Conservation (phyloP, 1,284 basidiomycete genomes). For the Papiliotrema laurentii region DNA sequence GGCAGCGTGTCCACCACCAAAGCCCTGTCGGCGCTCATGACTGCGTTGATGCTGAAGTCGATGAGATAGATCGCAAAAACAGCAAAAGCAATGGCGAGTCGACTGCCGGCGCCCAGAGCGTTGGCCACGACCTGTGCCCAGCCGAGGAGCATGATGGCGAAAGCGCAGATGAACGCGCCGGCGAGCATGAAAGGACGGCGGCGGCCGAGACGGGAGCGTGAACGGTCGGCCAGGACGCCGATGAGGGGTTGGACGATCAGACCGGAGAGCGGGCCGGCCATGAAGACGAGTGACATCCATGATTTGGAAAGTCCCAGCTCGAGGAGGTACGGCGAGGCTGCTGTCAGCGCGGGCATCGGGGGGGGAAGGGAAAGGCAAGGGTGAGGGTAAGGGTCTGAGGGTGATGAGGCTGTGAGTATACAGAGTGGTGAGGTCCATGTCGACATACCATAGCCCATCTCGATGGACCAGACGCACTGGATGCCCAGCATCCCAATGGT, state of each 20-base stretch:
- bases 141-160: slow-evolving; percentile 76
- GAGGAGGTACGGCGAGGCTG: slow-evolving; percentile 84
- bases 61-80: slow-evolving; percentile 81
- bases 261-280: slow-evolving; percentile 89
- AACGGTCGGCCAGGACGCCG: slow-evolving; percentile 77
- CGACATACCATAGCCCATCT: slow-evolving; percentile 76
- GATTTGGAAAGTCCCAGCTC: slow-evolving; percentile 85
- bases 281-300: slow-evolving; percentile 82
- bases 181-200: slow-evolving; percentile 79
- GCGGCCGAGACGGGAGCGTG: slow-evolving; percentile 76
- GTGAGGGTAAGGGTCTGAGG: not conserved
- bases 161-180: slow-evolving; percentile 62
- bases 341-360: not conserved
- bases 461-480: slow-evolving; percentile 78
- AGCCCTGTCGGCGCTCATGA: slow-evolving; percentile 50
- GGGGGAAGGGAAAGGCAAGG: too few relatives aligned
- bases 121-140: slow-evolving; percentile 72
- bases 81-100: slow-evolving; percentile 62
- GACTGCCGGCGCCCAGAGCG: slow-evolving; percentile 52
- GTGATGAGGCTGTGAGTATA: not conserved
- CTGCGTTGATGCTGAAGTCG: slow-evolving; percentile 87
- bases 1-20: slow-evolving; percentile 53
- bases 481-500: slow-evolving; percentile 75
- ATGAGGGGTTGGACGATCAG: slow-evolving; percentile 89
- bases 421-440: not conserved